Conservation (phyloP, 2,329 filamentous ascomycete genomes). For the Fusarium phyllophilum region DNA sequence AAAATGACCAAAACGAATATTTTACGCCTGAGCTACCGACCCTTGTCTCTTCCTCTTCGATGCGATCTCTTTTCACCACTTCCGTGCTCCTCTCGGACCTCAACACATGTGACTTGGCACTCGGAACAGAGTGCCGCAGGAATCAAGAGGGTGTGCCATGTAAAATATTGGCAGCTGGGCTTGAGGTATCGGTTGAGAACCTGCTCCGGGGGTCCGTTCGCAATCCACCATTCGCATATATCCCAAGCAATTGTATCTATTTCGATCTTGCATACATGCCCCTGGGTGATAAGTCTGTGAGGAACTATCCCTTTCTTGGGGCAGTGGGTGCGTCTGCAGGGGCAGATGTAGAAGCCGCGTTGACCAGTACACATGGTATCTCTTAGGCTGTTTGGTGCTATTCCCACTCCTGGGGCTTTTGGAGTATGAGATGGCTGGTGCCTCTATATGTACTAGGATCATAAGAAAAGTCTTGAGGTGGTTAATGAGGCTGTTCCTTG, state of each 20-base stretch:
- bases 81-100: neutral
- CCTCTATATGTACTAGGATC: neutral
- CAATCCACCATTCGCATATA: slow-evolving; percentile 43
- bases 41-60: neutral
- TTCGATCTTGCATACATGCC: slow-evolving; percentile 37
- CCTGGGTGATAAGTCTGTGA: slow-evolving; percentile 30
- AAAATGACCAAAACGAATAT: neutral
- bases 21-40: neutral
- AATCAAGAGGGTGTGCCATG: slow-evolving; percentile 37
- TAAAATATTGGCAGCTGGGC: slow-evolving; percentile 38
- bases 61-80: slow-evolving; percentile 7
- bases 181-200: slow-evolving; percentile 43
- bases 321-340: slow-evolving; percentile 38
- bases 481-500: neutral
- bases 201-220: slow-evolving; percentile 41
- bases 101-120: slow-evolving; percentile 27
- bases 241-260: slow-evolving; percentile 39
- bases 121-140: slow-evolving; percentile 21
- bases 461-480: neutral
- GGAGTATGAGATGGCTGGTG: neutral
- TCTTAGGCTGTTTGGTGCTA: neutral
- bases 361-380: slow-evolving; percentile 43
- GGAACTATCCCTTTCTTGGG: slow-evolving; percentile 29
- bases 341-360: slow-evolving; percentile 39
- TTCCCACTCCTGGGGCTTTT: neutral